Conservation (phyloP, 2,329 filamentous ascomycete genomes). For the Diplocarpon mali region DNA sequence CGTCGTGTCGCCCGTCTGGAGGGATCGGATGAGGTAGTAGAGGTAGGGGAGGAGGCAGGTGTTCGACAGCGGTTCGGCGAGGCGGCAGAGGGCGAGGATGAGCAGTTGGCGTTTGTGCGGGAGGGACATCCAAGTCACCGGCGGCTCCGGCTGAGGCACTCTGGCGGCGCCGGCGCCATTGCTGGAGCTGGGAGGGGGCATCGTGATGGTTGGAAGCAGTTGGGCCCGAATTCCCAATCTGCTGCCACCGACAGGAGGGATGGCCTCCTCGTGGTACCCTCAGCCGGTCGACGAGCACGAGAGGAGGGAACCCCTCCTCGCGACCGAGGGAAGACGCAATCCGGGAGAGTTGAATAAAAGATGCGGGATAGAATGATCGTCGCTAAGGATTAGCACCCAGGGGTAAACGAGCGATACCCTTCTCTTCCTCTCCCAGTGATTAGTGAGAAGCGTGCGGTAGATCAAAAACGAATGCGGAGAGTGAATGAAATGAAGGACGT, state of each 20-base stretch:
- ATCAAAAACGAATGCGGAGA: too few relatives aligned
- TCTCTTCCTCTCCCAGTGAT: background rate
- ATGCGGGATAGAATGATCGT: conserved; percentile 2
- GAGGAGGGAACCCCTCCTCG: background rate
- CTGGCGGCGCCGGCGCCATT: conserved; percentile 1
- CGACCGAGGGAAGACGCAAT: background rate
- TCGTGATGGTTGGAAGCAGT: background rate
- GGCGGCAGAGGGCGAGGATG: conserved; percentile 65
- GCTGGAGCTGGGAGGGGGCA: background rate
- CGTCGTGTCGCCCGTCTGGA: conserved; percentile 32
- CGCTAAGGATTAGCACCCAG: conserved; percentile 1
- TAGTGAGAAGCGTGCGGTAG: too few relatives aligned
- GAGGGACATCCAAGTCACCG: conserved; percentile 58
- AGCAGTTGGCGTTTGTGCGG: conserved; percentile 69
- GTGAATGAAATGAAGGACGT: too few relatives aligned
- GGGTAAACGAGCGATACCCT: conserved; percentile 1
- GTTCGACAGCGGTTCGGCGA: conserved; percentile 69
- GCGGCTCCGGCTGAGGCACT: conserved; percentile 1
- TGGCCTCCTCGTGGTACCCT: too few relatives aligned
- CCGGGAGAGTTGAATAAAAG: background rate
- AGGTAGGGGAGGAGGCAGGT: conserved; percentile 57
- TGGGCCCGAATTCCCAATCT: background rate
- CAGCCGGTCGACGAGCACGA: background rate
- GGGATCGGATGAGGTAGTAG: conserved; percentile 61
- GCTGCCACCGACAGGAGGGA: too few relatives aligned